Conservation (phyloP, 352 stramenopile genomes). For the Labyrinthula sp. region DNA sequence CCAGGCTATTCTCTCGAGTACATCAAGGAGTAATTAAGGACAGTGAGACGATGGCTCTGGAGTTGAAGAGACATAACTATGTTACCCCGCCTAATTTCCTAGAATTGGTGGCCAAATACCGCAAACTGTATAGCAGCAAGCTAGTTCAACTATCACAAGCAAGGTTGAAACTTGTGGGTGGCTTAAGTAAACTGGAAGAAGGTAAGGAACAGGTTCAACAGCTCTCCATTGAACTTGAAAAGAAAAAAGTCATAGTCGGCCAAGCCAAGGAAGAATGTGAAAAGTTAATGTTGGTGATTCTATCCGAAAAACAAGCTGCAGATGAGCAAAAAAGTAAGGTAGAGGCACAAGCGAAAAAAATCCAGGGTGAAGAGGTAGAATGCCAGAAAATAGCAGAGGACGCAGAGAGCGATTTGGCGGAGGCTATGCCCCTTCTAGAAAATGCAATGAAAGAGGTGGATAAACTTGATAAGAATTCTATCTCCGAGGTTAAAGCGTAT, state of each 20-base stretch:
- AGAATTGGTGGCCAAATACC: conserved; percentile 77
- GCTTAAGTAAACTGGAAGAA: conserved; percentile 76
- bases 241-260: conserved; percentile 79
- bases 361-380: conserved; percentile 62
- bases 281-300: conserved; percentile 74
- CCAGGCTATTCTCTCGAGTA: conserved; percentile 40
- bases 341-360: conserved; percentile 68
- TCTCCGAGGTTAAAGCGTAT: conserved; percentile 83
- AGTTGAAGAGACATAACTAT: conserved; percentile 75
- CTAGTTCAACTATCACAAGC: conserved; percentile 58
- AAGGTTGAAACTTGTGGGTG: conserved; percentile 65
- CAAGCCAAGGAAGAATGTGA: conserved; percentile 80
- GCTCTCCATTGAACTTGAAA: conserved; percentile 74
- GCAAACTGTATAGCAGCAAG: conserved; percentile 66
- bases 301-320: conserved; percentile 66
- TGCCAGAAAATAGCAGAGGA: conserved; percentile 78
- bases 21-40: conserved; percentile 65
- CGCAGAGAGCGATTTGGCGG: conserved; percentile 67
- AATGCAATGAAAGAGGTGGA: conserved; percentile 73
- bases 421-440: conserved; percentile 70
- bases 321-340: conserved; percentile 75
- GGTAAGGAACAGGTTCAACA: conserved; percentile 67
- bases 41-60: conserved; percentile 62
- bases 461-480: conserved; percentile 75
- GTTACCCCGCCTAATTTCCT: conserved; percentile 88